phyloP scores from a whole-genome alignment of 2,329 filamentous ascomycete species.

The Zasmidium angulare region DNA sequence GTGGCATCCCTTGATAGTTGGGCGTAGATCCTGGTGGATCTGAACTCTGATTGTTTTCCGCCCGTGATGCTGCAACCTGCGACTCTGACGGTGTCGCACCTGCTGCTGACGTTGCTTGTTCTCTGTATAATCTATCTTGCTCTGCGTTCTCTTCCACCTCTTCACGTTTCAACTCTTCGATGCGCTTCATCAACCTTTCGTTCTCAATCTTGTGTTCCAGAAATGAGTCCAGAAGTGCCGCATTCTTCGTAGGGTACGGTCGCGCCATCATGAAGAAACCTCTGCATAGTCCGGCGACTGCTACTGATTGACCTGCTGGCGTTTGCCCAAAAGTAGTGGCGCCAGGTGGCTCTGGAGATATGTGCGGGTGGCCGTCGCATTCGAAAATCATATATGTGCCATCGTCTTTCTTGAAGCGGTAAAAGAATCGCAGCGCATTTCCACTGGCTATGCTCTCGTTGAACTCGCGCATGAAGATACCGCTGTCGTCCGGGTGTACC shows the following conservation, averaged over 20 bases:
- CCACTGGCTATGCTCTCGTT: slow-evolving; percentile 83
- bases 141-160: slow-evolving; percentile 77
- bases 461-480: slow-evolving; percentile 81
- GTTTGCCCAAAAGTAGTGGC: slow-evolving; percentile 22
- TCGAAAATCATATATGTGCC: slow-evolving; percentile 79
- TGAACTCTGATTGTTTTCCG: slow-evolving; percentile 16
- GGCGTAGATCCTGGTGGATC: slow-evolving; percentile 24
- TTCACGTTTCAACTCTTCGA: slow-evolving; percentile 80
- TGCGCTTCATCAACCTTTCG: slow-evolving; percentile 78
- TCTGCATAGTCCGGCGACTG: slow-evolving; percentile 69
- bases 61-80: slow-evolving; percentile 18
- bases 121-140: slow-evolving; percentile 57
- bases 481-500: slow-evolving; percentile 81
- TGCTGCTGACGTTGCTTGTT: slow-evolving; percentile 28
- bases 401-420: slow-evolving; percentile 76
- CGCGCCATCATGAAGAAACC: slow-evolving; percentile 93
- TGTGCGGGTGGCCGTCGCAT: slow-evolving; percentile 87
- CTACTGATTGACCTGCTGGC: slow-evolving; percentile 28
- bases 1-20: slow-evolving; percentile 60
- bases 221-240: slow-evolving; percentile 83
- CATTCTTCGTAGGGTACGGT: slow-evolving; percentile 86
- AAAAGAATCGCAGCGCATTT: slow-evolving; percentile 79
- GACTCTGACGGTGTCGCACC: slow-evolving; percentile 28
- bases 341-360: slow-evolving; percentile 64
- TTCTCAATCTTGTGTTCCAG: slow-evolving; percentile 97